A percentile compares a stretch with the other conserved stretches of the same genome.
Conservation (phyloP, 495 filamentous ascomycete genomes). For the Aspergillus diversus region DNA sequence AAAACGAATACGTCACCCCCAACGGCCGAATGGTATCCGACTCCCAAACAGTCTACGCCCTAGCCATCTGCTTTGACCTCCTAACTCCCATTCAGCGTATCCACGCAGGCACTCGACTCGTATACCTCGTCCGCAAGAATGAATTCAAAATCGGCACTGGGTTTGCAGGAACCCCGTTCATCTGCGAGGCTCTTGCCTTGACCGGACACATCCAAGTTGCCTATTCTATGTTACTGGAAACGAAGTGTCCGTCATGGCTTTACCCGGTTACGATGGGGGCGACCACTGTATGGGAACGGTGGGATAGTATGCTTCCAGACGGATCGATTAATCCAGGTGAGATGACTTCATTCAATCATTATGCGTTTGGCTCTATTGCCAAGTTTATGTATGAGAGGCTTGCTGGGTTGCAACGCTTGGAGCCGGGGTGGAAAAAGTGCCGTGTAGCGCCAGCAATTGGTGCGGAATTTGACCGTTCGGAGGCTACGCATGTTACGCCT, state of each 20-base stretch:
- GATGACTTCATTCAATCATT: constrained; percentile 62
- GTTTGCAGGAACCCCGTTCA: constrained; percentile 57
- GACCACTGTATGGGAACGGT: constrained; percentile 61
- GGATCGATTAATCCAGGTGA: constrained; percentile 54
- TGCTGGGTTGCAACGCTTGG: constrained; percentile 26
- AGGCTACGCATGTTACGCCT: constrained; percentile 27
- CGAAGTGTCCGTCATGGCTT: constrained; percentile 51
- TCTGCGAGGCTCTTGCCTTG: constrained; percentile 47
- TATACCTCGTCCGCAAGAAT: constrained; percentile 37
- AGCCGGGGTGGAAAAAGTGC: constrained; percentile 34
- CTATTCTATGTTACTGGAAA: constrained; percentile 46
- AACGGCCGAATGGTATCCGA: constrained; percentile 44
- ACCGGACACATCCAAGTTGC: constrained; percentile 32
- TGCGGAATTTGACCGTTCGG: constrained; percentile 21
- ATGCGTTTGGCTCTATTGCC: constrained; percentile 47
- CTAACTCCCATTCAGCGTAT: constrained; percentile 36
- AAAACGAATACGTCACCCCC: constrained; percentile 47
- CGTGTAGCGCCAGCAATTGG: constrained; percentile 30
- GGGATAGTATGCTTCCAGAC: constrained; percentile 57
- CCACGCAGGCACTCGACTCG: constrained; percentile 37
- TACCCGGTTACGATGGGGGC: constrained; percentile 56
- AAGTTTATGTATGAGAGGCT: constrained; percentile 34
- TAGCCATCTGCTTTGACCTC: constrained; percentile 51
- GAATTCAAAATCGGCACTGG: constrained; percentile 54
- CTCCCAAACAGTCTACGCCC: constrained; percentile 51